Conservation (phyloP, 257 asterid species). For the Petunia axillaris region DNA sequence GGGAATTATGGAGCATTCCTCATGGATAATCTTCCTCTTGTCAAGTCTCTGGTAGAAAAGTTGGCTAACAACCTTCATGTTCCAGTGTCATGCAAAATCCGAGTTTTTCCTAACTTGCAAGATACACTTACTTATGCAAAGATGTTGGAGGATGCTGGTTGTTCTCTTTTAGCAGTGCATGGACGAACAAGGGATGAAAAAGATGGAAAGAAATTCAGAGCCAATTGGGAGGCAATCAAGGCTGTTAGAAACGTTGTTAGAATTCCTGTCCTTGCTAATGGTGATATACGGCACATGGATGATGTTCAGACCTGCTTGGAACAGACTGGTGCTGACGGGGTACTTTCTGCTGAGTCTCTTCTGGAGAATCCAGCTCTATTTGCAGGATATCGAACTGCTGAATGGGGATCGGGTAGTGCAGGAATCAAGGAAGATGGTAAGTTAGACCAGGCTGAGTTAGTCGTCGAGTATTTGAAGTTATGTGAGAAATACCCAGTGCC, state of each 20-base stretch:
- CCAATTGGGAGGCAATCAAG: slow-evolving; percentile 77
- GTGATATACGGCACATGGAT: slow-evolving; percentile 79
- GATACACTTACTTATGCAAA: slow-evolving; percentile 81
- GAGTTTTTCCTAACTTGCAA: slow-evolving; percentile 75
- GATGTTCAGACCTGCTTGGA: slow-evolving; percentile 73
- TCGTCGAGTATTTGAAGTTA: slow-evolving; percentile 71
- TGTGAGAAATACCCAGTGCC: slow-evolving; percentile 92
- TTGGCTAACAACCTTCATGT: slow-evolving; percentile 67
- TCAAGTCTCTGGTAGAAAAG: slow-evolving; percentile 83
- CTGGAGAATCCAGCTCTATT: slow-evolving; percentile 95
- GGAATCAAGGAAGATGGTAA: slow-evolving; percentile 49
- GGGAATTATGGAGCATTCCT: slow-evolving; percentile 97
- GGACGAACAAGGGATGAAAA: slow-evolving; percentile 97
- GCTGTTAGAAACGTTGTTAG: slow-evolving; percentile 79
- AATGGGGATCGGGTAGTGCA: slow-evolving; percentile 59
- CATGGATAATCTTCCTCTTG: slow-evolving; percentile 95
- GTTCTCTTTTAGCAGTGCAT: slow-evolving; percentile 90
- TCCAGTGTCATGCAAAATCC: slow-evolving; percentile 92
- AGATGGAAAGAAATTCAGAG: slow-evolving; percentile 85
- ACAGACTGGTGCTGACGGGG: slow-evolving; percentile 82
- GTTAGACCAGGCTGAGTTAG: slow-evolving; percentile 72
- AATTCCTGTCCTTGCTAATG: slow-evolving; percentile 95
- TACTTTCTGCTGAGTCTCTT: slow-evolving; percentile 92
- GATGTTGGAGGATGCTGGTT: slow-evolving; percentile 95
- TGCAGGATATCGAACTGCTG: slow-evolving; percentile 75